Evolutionary conservation across 345 rosid species (phyloP).

Genomic region (Capsella bursapastoris): DNA sequence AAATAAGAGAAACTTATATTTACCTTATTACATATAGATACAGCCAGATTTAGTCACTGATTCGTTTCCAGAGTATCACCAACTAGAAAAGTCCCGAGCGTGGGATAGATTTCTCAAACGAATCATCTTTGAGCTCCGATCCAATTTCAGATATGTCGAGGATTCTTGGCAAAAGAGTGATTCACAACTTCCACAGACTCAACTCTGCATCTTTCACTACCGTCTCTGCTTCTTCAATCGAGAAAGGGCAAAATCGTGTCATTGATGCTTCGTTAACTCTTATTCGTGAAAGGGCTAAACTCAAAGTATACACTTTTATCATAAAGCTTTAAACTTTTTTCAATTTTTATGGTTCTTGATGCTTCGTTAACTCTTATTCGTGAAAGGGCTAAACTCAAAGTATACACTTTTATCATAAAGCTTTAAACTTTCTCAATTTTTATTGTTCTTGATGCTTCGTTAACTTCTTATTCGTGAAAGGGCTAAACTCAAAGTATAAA

Average conservation of each 20-base stretch:
- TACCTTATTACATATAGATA: no score
- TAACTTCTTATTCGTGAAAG: no score
- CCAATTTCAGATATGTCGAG: slow-evolving; percentile 54
- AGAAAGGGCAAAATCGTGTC: slow-evolving; percentile 87
- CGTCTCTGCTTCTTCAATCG: slow-evolving; percentile 64
- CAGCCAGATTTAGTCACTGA: no score
- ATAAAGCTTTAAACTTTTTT: neutral
- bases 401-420: no score
- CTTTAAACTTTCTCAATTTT: no score
- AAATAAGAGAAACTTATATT: no score
- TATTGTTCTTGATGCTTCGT: no score
- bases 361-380: no score
- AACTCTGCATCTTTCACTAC: slow-evolving; percentile 53
- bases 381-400: no score
- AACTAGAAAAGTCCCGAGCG: no score
- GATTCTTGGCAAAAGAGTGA: slow-evolving; percentile 50
- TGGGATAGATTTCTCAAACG: neutral
- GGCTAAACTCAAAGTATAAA: no score
- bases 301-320: slow-evolving; percentile 57
- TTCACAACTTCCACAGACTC: slow-evolving; percentile 62
- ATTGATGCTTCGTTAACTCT: slow-evolving; percentile 97
- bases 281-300: slow-evolving; percentile 94
- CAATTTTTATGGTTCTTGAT: neutral
- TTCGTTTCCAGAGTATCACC: neutral
- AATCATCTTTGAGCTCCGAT: neutral